Evolutionary conservation across 2,329 filamentous ascomycete genomes (phyloP).

Genomic region (Penicillium sp.): DNA sequence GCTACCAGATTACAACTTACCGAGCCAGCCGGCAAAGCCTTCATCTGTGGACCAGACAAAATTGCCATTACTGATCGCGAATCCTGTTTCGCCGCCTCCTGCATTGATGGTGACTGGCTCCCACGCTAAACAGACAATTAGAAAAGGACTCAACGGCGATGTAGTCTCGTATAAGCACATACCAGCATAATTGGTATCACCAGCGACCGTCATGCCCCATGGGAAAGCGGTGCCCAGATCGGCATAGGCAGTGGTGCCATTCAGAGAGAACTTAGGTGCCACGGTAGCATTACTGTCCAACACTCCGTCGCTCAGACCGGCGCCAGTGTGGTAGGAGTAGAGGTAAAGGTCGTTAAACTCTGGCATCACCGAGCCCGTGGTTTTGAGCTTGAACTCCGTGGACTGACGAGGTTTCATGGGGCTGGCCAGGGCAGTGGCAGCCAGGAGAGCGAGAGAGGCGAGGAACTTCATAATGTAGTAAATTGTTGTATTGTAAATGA

Average conservation of each 20-base stretch:
- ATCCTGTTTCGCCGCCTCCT: slow-evolving; percentile 31
- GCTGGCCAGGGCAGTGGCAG: slow-evolving; percentile 28
- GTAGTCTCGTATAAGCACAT: slow-evolving; percentile 15
- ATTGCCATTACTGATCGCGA: slow-evolving; percentile 28
- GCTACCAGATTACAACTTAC: slow-evolving; percentile 27
- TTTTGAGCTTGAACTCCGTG: slow-evolving; percentile 37
- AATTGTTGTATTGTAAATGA: neutral
- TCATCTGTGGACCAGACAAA: slow-evolving; percentile 29
- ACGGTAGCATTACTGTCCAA: slow-evolving; percentile 23
- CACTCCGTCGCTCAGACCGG: slow-evolving; percentile 41
- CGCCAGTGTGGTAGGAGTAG: slow-evolving; percentile 42
- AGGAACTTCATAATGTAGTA: slow-evolving; percentile 32
- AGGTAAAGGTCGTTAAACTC: slow-evolving; percentile 39
- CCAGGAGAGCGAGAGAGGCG: slow-evolving; percentile 29
- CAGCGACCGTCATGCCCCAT: slow-evolving; percentile 33
- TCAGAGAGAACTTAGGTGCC: slow-evolving; percentile 32
- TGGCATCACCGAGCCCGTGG: slow-evolving; percentile 24
- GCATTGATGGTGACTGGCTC: slow-evolving; percentile 36
- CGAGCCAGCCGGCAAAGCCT: slow-evolving; percentile 42
- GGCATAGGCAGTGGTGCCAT: slow-evolving; percentile 34
- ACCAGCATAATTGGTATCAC: slow-evolving; percentile 37
- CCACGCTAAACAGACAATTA: slow-evolving; percentile 31
- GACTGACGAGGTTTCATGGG: slow-evolving; percentile 19
- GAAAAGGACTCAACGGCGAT: neutral
- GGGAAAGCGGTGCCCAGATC: slow-evolving; percentile 29